phyloP scores from a whole-genome alignment of 1,139 yeast species.

The Hansenula lynferdii region DNA sequence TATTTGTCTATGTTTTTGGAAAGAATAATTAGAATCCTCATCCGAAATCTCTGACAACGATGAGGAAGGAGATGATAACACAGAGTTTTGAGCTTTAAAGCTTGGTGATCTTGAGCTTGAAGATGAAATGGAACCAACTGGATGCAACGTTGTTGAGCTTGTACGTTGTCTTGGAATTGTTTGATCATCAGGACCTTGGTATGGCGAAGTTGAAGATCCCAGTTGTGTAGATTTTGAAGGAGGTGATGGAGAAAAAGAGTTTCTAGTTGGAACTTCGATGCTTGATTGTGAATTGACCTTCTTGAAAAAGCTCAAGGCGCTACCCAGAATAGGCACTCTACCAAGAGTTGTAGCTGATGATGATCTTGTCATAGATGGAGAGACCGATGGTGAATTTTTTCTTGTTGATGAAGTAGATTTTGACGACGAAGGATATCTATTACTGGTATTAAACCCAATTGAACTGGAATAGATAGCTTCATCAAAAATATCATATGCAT shows the following conservation, averaged over 20 bases:
- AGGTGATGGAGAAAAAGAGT: slow-evolving; percentile 1
- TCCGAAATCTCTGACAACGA: slow-evolving; percentile 20
- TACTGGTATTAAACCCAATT: slow-evolving; percentile 15
- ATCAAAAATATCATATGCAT: slow-evolving; percentile 62
- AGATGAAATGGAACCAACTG: slow-evolving; percentile 5
- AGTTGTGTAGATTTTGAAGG: background rate
- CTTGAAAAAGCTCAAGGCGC: slow-evolving; percentile 27
- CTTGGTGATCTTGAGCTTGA: slow-evolving; percentile 5
- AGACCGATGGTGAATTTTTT: slow-evolving; percentile 6
- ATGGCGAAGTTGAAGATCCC: slow-evolving; percentile 2
- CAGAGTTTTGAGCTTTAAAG: slow-evolving; percentile 8
- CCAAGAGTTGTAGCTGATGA: slow-evolving; percentile 27
- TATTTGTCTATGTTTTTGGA: slow-evolving; percentile 3
- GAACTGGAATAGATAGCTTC: slow-evolving; percentile 62
- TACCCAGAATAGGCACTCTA: slow-evolving; percentile 21
- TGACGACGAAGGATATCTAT: background rate
- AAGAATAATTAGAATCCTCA: slow-evolving; percentile 10
- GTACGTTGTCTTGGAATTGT: background rate
- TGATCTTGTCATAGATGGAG: slow-evolving; percentile 27
- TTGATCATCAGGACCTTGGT: slow-evolving; percentile 1
- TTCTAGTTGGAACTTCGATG: slow-evolving; percentile 3
- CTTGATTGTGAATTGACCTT: slow-evolving; percentile 15
- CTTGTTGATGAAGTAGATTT: background rate
- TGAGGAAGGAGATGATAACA: slow-evolving; percentile 15
- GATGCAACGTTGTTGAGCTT: background rate